A percentile compares a stretch with the other conserved stretches of the same genome.
phyloP scores from a whole-genome alignment of 768 basidiomycete genomes.

The Hypsizygus marmoreus region DNA sequence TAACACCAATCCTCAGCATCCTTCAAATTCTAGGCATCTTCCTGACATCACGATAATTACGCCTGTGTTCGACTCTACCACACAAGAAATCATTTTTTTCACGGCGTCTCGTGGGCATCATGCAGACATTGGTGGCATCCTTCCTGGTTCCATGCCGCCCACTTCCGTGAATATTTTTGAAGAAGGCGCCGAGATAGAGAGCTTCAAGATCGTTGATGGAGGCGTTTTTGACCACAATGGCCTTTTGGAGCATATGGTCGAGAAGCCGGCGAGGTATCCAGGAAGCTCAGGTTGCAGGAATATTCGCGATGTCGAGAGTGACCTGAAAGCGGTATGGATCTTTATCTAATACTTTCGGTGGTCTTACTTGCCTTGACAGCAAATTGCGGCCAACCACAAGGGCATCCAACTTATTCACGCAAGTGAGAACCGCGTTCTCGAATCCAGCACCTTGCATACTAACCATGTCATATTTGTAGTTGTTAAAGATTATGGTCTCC shows the following conservation, averaged over 20 bases:
- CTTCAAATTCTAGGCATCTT: conserved; percentile 35
- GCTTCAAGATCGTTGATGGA: conserved; percentile 86
- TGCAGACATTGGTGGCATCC: conserved; percentile 90
- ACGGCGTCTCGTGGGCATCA: conserved; percentile 94
- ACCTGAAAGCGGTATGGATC: conserved; percentile 77
- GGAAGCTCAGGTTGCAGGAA: conserved; percentile 88
- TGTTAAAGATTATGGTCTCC: conserved; percentile 82
- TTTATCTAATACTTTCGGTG: not conserved
- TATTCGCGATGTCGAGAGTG: conserved; percentile 87
- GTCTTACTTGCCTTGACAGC: conserved; percentile 43
- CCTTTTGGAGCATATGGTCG: conserved; percentile 78
- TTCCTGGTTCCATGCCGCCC: conserved; percentile 95
- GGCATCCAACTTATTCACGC: conserved; percentile 84
- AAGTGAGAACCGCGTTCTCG: conserved; percentile 37
- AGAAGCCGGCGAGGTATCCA: conserved; percentile 77
- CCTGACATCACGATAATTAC: conserved; percentile 92
- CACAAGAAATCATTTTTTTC: conserved; percentile 83
- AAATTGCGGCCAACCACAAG: conserved; percentile 94
- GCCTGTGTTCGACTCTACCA: conserved; percentile 75
- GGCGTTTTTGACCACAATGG: conserved; percentile 81
- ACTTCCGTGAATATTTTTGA: conserved; percentile 89
- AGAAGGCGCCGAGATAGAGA: conserved; percentile 89
- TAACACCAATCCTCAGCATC: not conserved
- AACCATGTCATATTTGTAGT: conserved; percentile 42
- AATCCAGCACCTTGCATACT: not conserved